Evolutionary conservation across 345 rosid genomes (phyloP).

Genomic region (Cardamine occulta): DNA sequence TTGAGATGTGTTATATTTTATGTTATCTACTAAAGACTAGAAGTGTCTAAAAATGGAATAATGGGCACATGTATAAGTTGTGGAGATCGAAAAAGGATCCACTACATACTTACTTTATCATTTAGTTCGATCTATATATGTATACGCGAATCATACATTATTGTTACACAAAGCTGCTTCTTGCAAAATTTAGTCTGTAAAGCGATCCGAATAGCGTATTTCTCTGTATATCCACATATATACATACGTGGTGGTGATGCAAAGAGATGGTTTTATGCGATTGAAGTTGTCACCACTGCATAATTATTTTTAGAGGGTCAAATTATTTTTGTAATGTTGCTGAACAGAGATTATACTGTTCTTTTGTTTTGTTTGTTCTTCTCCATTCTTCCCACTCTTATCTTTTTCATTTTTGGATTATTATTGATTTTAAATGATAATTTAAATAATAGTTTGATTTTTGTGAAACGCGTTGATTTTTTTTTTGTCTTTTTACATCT

Average conservation of each 20-base stretch:
- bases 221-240: slow-evolving; percentile 1
- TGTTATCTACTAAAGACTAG: slow-evolving; percentile 46
- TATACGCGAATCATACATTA: slow-evolving; percentile 27
- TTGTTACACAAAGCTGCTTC: slow-evolving; percentile 33
- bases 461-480: neutral
- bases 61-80: slow-evolving; percentile 47
- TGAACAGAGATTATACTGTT: slow-evolving; percentile 35
- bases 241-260: slow-evolving; percentile 27
- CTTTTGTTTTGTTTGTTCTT: slow-evolving; percentile 18
- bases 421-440: neutral
- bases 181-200: slow-evolving; percentile 31
- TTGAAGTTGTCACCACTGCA: slow-evolving; percentile 24
- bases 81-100: slow-evolving; percentile 47
- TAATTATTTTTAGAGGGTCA: slow-evolving; percentile 30
- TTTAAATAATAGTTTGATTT: neutral
- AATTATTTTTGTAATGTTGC: slow-evolving; percentile 31
- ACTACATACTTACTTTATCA: slow-evolving; percentile 43
- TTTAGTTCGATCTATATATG: slow-evolving; percentile 31
- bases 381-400: slow-evolving; percentile 9
- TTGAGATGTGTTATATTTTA: slow-evolving; percentile 43
- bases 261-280: slow-evolving; percentile 2
- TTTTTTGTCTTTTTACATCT: neutral
- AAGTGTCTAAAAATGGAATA: slow-evolving; percentile 44
- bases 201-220: slow-evolving; percentile 24
- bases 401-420: neutral